Conservation (phyloP, 805 yeast species). For the Candida corydali region DNA sequence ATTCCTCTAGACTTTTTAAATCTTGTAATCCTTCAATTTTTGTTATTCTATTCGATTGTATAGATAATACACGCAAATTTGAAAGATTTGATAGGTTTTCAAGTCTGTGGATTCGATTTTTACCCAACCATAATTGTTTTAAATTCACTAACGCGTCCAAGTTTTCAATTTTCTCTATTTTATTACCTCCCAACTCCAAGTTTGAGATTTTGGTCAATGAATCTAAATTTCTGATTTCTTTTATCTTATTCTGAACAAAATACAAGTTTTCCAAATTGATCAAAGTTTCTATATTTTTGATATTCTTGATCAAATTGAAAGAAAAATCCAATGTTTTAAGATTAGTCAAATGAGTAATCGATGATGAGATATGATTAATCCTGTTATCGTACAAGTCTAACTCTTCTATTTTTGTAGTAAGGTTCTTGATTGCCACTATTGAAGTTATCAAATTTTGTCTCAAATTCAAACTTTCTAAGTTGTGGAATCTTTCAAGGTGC, state of each 20-base stretch:
- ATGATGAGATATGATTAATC: constrained; percentile 78
- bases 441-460: constrained; percentile 80
- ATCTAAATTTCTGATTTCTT: constrained; percentile 64
- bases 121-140: constrained; percentile 88
- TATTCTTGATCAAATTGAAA: constrained; percentile 83
- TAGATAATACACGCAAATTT: constrained; percentile 72
- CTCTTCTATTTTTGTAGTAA: constrained; percentile 68
- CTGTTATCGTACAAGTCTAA: constrained; percentile 90
- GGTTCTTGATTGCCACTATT: constrained; percentile 50
- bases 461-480: constrained; percentile 60
- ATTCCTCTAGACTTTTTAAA: constrained; percentile 70
- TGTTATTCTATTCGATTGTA: constrained; percentile 79
- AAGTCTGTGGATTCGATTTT: constrained; percentile 66
- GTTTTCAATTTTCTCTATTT: constrained; percentile 56
- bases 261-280: constrained; percentile 62
- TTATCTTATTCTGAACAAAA: constrained; percentile 85
- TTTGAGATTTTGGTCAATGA: constrained; percentile 54
- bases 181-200: constrained; percentile 90
- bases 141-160: constrained; percentile 52
- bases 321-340: constrained; percentile 72
- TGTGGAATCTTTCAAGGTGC: constrained; percentile 50
- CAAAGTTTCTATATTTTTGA: constrained; percentile 69
- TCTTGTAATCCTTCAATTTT: constrained; percentile 79
- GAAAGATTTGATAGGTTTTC: constrained; percentile 56
- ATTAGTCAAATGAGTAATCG: constrained; percentile 54